These are phyloP conservation scores for Dillenia suffruticosa DNA, from an alignment of 164 flowering plant species.

Conservation along the genomic window DNA sequence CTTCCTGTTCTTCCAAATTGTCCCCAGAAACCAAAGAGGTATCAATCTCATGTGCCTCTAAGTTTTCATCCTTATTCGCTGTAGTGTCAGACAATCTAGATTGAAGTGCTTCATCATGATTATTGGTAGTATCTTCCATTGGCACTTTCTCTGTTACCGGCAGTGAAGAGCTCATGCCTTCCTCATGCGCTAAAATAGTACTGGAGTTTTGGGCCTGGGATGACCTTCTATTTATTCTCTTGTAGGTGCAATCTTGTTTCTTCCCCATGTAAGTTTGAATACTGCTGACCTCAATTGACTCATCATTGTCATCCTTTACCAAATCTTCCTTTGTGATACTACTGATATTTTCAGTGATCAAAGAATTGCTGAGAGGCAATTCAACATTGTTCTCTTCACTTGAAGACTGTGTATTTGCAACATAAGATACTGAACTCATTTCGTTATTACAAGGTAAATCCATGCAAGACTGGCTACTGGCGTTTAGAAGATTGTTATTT, in stretches of 20 bases:
- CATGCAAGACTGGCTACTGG: background rate
- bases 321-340: constrained; percentile 1
- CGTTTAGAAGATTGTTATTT: background rate
- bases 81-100: background rate
- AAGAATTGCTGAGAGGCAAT: background rate
- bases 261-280: background rate
- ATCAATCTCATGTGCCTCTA: no score
- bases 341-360: background rate
- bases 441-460: background rate
- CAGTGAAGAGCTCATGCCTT: background rate
- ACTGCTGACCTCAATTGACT: background rate
- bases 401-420: background rate
- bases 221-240: constrained; percentile 2
- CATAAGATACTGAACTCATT: background rate
- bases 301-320: background rate
- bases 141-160: background rate
- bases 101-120: background rate
- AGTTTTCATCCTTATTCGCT: background rate
- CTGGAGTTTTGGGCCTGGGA: background rate
- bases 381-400: constrained; percentile 1
- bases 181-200: constrained; percentile 1
- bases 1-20: background rate
- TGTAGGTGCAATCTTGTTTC: background rate
- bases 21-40: no score
- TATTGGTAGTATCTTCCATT: background rate